Conservation (phyloP, 2,329 filamentous ascomycete genomes). For the Fusarium tjaetaba region DNA sequence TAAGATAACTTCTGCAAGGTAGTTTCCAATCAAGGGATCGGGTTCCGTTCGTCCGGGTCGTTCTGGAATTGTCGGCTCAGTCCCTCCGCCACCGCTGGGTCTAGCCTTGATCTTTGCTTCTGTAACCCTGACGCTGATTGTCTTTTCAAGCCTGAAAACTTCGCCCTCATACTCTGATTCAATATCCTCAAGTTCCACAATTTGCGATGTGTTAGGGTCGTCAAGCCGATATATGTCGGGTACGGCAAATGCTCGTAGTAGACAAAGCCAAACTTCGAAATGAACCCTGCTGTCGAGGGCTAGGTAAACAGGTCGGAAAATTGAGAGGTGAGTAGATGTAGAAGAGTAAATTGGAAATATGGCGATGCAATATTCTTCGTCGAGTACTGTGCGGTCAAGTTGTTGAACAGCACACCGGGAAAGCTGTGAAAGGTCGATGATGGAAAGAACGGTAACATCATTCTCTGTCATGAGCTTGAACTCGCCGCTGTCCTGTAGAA, state of each 20-base stretch:
- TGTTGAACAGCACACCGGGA: constrained; percentile 91
- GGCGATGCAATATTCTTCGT: constrained; percentile 92
- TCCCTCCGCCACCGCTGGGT: constrained; percentile 34
- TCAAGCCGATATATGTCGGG: constrained; percentile 85
- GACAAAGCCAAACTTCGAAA: constrained; percentile 98
- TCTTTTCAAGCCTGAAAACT: constrained; percentile 71
- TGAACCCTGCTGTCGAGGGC: constrained; percentile 86
- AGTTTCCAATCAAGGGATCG: constrained; percentile 70
- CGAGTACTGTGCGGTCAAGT: constrained; percentile 87
- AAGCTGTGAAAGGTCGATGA: constrained; percentile 88
- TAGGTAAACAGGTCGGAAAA: constrained; percentile 89
- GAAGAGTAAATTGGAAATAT: constrained; percentile 94
- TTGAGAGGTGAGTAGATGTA: constrained; percentile 75
- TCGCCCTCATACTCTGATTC: constrained; percentile 57
- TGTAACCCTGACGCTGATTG: constrained; percentile 65
- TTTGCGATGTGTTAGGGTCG: constrained; percentile 53
- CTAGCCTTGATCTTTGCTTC: constrained; percentile 68
- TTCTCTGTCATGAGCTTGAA: constrained; percentile 90
- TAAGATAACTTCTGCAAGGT: constrained; percentile 81
- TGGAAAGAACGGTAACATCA: constrained; percentile 80
- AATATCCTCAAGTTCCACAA: constrained; percentile 53
- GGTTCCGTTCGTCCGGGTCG: constrained; percentile 39
- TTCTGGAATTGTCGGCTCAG: constrained; percentile 32
- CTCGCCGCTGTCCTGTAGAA: constrained; percentile 92
- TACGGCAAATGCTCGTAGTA: constrained; percentile 89